Percentiles rank a stretch among this genome's conserved stretches.
Evolutionary conservation across 192 early-diverging fungal genomes (phyloP).

Genomic region (Chytriomyces sp.): DNA sequence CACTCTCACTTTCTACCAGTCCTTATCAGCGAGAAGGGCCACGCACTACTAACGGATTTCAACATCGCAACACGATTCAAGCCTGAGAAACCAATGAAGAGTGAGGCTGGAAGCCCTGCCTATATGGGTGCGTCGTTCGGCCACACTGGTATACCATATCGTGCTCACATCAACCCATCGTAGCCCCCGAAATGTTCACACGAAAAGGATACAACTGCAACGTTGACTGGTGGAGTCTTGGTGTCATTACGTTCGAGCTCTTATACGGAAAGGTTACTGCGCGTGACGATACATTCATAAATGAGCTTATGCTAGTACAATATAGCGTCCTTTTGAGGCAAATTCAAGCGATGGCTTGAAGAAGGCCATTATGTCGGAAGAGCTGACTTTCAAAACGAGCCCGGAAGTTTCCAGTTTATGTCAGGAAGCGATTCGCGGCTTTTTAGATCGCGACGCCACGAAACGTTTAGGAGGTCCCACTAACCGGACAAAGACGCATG

Average conservation of each 20-base stretch:
- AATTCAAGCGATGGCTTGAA: constrained; percentile 72
- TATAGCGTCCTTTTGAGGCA: constrained; percentile 76
- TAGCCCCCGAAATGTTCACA: constrained; percentile 52
- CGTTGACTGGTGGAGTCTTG: constrained; percentile 82
- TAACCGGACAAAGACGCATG: constrained; percentile 72
- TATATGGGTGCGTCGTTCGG: constrained; percentile 89
- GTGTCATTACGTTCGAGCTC: constrained; percentile 76
- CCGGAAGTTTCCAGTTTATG: constrained; percentile 17
- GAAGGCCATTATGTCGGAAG: constrained; percentile 69
- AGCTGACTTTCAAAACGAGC: constrained; percentile 55
- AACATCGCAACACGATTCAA: constrained; percentile 87
- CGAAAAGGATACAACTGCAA: constrained; percentile 54
- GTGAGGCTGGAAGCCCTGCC: constrained; percentile 84
- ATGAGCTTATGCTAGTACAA: neutral
- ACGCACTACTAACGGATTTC: constrained; percentile 92
- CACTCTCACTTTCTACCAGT: constrained; percentile 40
- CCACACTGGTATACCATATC: too few species aligned
- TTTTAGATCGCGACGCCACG: constrained; percentile 59
- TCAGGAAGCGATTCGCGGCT: constrained; percentile 40
- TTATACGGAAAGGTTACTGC: constrained; percentile 70
- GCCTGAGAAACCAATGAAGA: constrained; percentile 68
- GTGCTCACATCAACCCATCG: too few species aligned
- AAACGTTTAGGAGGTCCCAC: constrained; percentile 4
- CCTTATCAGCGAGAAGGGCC: constrained; percentile 75
- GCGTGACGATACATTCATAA: neutral